Evolutionary conservation across 257 asterid species (phyloP).

Genomic region (Gardenia jasminoides): DNA sequence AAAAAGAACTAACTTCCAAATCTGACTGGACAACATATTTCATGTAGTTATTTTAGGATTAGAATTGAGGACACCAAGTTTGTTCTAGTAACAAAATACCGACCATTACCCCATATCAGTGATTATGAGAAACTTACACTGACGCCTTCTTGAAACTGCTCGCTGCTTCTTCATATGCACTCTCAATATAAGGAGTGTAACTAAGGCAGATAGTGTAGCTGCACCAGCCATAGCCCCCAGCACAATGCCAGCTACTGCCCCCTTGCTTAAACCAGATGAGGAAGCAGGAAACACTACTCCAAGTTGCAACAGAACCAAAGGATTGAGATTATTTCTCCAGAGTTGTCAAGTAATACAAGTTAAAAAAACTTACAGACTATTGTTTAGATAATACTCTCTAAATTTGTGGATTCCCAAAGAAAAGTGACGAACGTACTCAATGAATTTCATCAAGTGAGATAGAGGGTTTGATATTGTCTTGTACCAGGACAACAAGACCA

Average conservation of each 20-base stretch:
- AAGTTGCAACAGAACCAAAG: constrained; percentile 1
- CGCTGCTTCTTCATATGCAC: constrained; percentile 41
- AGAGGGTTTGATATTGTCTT: not conserved
- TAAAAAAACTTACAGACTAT: not conserved
- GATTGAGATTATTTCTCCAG: not conserved
- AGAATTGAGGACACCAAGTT: not conserved
- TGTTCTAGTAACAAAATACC: not conserved
- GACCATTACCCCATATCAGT: constrained; percentile 9
- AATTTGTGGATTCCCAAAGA: not conserved
- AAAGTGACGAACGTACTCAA: not conserved
- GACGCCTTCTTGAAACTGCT: constrained; percentile 53
- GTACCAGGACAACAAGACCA: not conserved
- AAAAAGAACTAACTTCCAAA: constrained; percentile 1
- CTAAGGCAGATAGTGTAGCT: constrained; percentile 57
- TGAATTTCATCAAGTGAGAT: not conserved
- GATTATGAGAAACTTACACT: constrained; percentile 48
- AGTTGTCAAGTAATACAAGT: not conserved
- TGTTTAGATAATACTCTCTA: not conserved
- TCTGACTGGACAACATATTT: not conserved
- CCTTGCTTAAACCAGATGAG: constrained; percentile 68
- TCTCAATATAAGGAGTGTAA: constrained; percentile 59
- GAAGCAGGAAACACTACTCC: constrained; percentile 46
- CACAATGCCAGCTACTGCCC: constrained; percentile 76
- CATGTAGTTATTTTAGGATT: not conserved
- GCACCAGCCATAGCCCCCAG: constrained; percentile 81